Base-by-base conservation (phyloP, 208 protist genomes). In the Acanthamoeba divionensis region DNA sequence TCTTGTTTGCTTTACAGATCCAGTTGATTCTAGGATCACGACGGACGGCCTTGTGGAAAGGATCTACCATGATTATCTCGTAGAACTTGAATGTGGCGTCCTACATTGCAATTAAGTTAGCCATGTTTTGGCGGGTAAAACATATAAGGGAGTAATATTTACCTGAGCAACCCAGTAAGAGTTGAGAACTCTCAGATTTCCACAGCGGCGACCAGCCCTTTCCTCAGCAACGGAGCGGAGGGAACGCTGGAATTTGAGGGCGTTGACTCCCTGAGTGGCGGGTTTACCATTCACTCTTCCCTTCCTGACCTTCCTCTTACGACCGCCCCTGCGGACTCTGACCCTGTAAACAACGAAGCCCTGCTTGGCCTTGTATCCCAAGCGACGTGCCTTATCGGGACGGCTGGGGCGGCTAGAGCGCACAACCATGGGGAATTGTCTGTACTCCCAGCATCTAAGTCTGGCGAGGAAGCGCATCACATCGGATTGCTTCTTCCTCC, bases 361-460 rank as follows among this genome's bases (percentile, higher is more conserved):
- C 94, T 99, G 98, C 97, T 99, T 99, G 77, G 97, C 97, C 96
- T 99, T 99, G 98, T 99, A 99, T 94, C 99, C 99, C 50, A 99
- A 95, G 91, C 96, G 96, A 92, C 98, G 96, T 47, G 99, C 99
- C 96, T 99, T 99, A 94, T 99, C 99, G 63, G 98, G 98, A 92
- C 99, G 96, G 60, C 98, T 99, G 60, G 99, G 98, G 91, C 96
- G 97, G 87, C 96, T 92, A 90, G 98, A 96, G 92, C 99, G 96
- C 57, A 96, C 92, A 67, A 98, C 91, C 38, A 87, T 80, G 60
- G 96, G 92, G 26, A 97, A 93, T 65, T 96, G 94, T 67, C 94
- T 93, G 97, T 98, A 99, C 96, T 99, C 98, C 99, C 99, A 99
- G 92, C 95, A 95, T 90, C 99, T 97, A 57, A 99, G 95, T 91